phyloP scores from a whole-genome alignment of 305 asterid genomes.

The Salvia sclarea region DNA sequence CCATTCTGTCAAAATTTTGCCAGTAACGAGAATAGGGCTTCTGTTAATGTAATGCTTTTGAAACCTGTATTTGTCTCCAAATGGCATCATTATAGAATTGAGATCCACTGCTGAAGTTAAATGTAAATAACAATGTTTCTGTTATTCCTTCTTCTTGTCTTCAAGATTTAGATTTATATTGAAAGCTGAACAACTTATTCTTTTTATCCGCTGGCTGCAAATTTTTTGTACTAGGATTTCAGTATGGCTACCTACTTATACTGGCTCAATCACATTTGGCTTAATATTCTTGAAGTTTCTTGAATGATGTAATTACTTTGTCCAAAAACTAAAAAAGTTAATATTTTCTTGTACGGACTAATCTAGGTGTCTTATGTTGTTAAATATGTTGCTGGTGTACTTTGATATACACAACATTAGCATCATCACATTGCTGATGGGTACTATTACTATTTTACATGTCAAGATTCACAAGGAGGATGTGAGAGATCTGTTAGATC shows the following conservation, averaged over 20 bases:
- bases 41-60: too few relatives aligned
- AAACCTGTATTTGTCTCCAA: too few relatives aligned
- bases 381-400: background rate
- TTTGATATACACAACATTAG: background rate
- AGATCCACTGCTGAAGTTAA: too few relatives aligned
- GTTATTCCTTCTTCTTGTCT: too few relatives aligned
- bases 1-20: too few relatives aligned
- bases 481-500: slow-evolving; percentile 88
- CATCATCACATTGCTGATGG: background rate
- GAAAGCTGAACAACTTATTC: background rate
- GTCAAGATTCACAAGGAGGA: slow-evolving; percentile 96
- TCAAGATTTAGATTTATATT: too few relatives aligned
- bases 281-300: background rate
- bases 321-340: background rate
- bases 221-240: background rate
- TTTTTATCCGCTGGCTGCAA: background rate
- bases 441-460: slow-evolving; percentile 17
- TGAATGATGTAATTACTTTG: background rate
- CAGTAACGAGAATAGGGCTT: too few relatives aligned
- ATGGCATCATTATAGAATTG: too few relatives aligned
- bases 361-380: background rate
- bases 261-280: background rate
- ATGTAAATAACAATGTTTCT: too few relatives aligned
- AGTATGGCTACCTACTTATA: background rate
- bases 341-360: background rate